Evolutionary conservation across 2,329 filamentous ascomycete genomes (phyloP).

Genomic region (Trichophyton verrucosum): DNA sequence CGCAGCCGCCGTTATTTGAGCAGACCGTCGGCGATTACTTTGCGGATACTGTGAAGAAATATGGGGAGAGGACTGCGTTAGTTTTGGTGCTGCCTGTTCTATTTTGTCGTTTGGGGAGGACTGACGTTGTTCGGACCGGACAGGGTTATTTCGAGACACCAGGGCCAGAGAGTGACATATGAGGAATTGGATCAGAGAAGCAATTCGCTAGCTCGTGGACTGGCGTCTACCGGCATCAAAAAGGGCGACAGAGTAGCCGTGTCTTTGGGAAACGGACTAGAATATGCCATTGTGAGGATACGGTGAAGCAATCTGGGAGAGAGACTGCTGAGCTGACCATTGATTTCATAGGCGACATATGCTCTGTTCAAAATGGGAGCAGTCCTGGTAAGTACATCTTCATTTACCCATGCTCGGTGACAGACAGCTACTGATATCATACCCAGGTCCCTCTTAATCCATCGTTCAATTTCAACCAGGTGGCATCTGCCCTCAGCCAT

Average conservation of each 20-base stretch:
- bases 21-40: constrained; percentile 38
- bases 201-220: constrained; percentile 59
- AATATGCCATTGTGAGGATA: constrained; percentile 58
- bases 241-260: constrained; percentile 80
- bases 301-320: background rate
- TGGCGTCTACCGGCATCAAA: constrained; percentile 56
- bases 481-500: constrained; percentile 65
- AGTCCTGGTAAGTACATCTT: constrained; percentile 48
- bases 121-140: constrained; percentile 4
- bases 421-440: background rate
- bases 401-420: background rate
- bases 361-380: constrained; percentile 91
- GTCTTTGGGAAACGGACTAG: constrained; percentile 70
- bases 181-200: constrained; percentile 60
- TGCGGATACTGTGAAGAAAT: constrained; percentile 28
- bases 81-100: constrained; percentile 15
- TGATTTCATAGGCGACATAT: constrained; percentile 48
- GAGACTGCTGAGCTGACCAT: constrained; percentile 2
- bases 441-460: constrained; percentile 73
- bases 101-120: background rate
- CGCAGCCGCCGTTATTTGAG: constrained; percentile 35
- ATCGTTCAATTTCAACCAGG: constrained; percentile 68
- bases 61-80: constrained; percentile 42
- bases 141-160: constrained; percentile 48
- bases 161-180: constrained; percentile 59